Conservation (phyloP, 2,329 filamentous ascomycete genomes). For the Pseudogymnoascus sp. region DNA sequence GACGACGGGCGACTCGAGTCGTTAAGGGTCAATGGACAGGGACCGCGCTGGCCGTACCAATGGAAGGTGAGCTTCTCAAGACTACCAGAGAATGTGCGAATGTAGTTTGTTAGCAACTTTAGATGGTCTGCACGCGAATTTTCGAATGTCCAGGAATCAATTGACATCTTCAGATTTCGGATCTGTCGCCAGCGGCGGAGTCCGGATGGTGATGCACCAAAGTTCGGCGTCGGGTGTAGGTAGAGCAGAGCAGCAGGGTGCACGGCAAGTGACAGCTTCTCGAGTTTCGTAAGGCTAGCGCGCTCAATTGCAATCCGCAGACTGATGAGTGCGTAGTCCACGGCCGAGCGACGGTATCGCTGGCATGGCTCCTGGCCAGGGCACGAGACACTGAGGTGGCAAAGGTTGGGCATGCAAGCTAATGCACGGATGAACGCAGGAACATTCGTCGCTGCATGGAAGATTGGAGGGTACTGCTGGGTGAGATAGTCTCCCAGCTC, state of each 20-base stretch:
- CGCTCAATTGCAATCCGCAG: conserved; percentile 76
- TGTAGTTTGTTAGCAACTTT: conserved; percentile 74
- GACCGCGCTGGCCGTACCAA: conserved; percentile 67
- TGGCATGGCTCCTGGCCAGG: conserved; percentile 63
- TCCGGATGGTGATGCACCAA: conserved; percentile 67
- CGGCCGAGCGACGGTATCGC: conserved; percentile 66
- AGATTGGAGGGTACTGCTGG: conserved; percentile 79
- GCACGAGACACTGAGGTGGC: conserved; percentile 69
- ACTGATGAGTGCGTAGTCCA: conserved; percentile 85
- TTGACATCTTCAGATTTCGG: conserved; percentile 62
- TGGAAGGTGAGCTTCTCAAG: conserved; percentile 68
- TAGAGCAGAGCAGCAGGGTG: conserved; percentile 72
- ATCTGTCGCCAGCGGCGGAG: conserved; percentile 72
- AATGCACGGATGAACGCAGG: conserved; percentile 74
- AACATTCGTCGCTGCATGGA: conserved; percentile 84
- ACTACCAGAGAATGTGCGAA: conserved; percentile 58
- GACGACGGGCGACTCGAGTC: conserved; percentile 27
- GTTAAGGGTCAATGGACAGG: conserved; percentile 62
- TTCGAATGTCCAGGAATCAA: conserved; percentile 62
- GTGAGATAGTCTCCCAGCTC: conserved; percentile 75
- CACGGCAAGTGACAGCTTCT: conserved; percentile 65
- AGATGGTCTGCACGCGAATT: conserved; percentile 58
- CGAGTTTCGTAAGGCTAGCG: conserved; percentile 56
- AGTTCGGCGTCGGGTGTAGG: conserved; percentile 65
- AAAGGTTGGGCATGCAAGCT: conserved; percentile 58